These are phyloP conservation scores for Saccharomyces mikatae DNA, from an alignment of 805 yeast genomes.

Conservation along the genomic window DNA sequence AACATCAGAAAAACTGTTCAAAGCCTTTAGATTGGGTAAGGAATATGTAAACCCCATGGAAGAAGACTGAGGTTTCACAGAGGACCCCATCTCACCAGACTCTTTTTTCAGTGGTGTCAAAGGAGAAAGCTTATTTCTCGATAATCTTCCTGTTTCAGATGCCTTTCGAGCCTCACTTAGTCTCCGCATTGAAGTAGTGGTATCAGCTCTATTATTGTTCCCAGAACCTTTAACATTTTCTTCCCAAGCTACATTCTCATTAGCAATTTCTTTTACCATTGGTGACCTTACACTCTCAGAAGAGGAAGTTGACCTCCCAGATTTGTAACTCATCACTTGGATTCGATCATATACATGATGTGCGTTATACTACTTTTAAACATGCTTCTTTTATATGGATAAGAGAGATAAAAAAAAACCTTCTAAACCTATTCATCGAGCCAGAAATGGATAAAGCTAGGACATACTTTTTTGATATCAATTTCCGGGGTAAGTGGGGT, in stretches of 20 bases:
- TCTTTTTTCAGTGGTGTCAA: background rate
- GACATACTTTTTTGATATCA: too few species aligned
- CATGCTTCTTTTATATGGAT: background rate
- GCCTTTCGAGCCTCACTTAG: background rate
- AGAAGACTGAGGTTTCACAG: background rate
- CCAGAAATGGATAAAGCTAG: background rate
- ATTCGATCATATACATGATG: background rate
- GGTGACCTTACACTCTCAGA: background rate
- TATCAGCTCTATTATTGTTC: background rate
- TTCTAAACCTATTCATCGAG: background rate
- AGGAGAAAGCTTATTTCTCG: constrained; percentile 5
- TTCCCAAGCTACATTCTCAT: constrained; percentile 1
- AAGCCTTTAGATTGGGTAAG: constrained; percentile 9
- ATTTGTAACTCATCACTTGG: constrained; percentile 1
- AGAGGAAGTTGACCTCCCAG: constrained; percentile 4
- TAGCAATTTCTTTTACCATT: background rate
- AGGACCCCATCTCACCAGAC: background rate
- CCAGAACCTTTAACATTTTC: background rate
- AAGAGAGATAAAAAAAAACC: background rate
- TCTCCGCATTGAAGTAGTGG: background rate
- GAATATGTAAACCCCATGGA: constrained; percentile 9
- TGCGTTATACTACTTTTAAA: background rate
- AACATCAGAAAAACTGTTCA: constrained; percentile 3
- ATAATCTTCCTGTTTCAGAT: background rate
- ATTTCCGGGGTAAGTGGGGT: background rate